Conservation (phyloP, 2,329 filamentous ascomycete species). For the Sporothrix pseudoabietina region DNA sequence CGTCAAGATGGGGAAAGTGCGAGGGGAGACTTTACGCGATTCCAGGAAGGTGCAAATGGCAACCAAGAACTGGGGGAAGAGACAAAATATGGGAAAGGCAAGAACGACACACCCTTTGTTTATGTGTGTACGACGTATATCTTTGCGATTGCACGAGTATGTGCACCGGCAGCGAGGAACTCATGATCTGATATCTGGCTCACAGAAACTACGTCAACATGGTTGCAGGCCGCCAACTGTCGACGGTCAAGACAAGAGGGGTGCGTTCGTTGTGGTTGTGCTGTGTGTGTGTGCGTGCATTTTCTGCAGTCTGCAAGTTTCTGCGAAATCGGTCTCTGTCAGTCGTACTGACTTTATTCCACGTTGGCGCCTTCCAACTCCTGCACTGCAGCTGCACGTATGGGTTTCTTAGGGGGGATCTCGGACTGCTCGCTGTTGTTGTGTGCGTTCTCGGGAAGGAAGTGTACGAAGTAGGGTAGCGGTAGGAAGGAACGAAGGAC, state of each 20-base stretch:
- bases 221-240: background rate
- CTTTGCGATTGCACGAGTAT: background rate
- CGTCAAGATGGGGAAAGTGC: constrained; percentile 5
- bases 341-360: background rate
- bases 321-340: constrained; percentile 13
- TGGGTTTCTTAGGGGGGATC: background rate
- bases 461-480: background rate
- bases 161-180: background rate
- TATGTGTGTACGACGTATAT: background rate
- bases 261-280: background rate
- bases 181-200: constrained; percentile 7
- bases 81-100: constrained; percentile 1
- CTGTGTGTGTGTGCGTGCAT: background rate
- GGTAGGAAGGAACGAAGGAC: background rate
- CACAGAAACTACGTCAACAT: background rate
- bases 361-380: background rate
- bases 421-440: background rate
- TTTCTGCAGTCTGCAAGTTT: background rate
- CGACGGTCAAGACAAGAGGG: constrained; percentile 6
- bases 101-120: background rate
- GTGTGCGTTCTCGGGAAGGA: background rate
- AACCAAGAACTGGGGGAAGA: background rate
- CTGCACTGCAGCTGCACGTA: constrained; percentile 8
- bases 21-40: constrained; percentile 1
- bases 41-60: background rate